Conservation (phyloP, 257 asterid species). For the Linderniella brevidens region DNA sequence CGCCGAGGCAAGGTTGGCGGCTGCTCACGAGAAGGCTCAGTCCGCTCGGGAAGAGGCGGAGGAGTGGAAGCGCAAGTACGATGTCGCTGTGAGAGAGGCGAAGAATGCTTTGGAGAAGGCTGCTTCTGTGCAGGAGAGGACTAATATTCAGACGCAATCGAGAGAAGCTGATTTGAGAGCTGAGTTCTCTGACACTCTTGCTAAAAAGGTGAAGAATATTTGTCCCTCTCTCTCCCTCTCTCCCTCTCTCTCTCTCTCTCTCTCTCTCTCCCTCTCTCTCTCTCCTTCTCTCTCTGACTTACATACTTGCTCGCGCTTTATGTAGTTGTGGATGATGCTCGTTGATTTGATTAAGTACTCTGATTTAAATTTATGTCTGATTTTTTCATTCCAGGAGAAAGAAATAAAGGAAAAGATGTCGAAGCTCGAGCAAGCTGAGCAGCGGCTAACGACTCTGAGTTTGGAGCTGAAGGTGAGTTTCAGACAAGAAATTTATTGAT, state of each 20-base stretch:
- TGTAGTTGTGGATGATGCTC: too few relatives aligned
- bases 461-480: constrained; percentile 71
- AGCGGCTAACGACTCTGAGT: constrained; percentile 64
- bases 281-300: too few relatives aligned
- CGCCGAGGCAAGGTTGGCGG: constrained; percentile 94
- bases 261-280: too few relatives aligned
- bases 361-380: not conserved
- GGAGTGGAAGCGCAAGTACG: constrained; percentile 93
- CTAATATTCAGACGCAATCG: constrained; percentile 57
- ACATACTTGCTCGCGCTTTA: too few relatives aligned
- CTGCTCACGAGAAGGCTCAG: constrained; percentile 82
- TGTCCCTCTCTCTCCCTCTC: too few relatives aligned
- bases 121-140: constrained; percentile 73
- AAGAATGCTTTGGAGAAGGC: constrained; percentile 89
- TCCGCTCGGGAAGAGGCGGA: constrained; percentile 93
- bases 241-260: too few relatives aligned
- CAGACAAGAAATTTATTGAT: not conserved
- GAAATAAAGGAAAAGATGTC: constrained; percentile 59
- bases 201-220: constrained; percentile 44
- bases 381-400: constrained; percentile 47
- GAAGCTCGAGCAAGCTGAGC: constrained; percentile 73
- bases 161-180: constrained; percentile 74
- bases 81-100: constrained; percentile 66
- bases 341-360: too few relatives aligned
- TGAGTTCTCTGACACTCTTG: constrained; percentile 46